Base-by-base conservation (phyloP, 345 rosid genomes). In the Punica granatum region DNA sequence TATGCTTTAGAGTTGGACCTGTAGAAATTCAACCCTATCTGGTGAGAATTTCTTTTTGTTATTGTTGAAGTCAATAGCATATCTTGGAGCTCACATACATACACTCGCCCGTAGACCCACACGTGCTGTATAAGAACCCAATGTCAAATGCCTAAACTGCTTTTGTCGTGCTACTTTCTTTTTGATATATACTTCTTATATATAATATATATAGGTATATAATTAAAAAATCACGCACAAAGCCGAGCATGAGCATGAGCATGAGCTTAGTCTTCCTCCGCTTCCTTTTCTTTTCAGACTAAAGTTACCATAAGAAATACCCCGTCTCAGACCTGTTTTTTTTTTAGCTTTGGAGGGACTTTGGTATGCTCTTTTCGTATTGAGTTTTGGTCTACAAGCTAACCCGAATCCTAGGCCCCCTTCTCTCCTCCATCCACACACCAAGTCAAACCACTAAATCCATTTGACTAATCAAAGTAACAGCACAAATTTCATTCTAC, bases 391-490 rank as follows among this genome's bases (percentile, higher is more conserved):
- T 30, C 51, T 31, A 30, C 53, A 42, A 46, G 39, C 34, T 18
- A 21, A 68, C 53, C 64, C 54, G 71, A 59, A 68, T 68, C 71
- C 71, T 37, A 68, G 48, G 71, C 71, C 41, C 15, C n/a, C 68
- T n/a, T n/a, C n/a, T n/a, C 48, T 4, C 48, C 15, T 18, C 48
- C 15, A 11, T 43, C 18, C 48, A 3, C 48, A 11, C 48, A 14
- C 48, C 11, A 37, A 37, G 42, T 43, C 48, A 11, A 43, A 11
- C 48, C 48, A 11, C 46, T 43, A 43, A 15, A 43, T n/a, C 48
- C 18, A 15, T 2, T 7, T 18, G 2, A 15, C 48, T 43, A 43
- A 43, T 43, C 48, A 43, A 43, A 4, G 14, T n/a, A n/a, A n/a
- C n/a, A n/a, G 14, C 13, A 41, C 44, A 11, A 9, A 41, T 41